Conservation (phyloP, 1,139 yeast species). For the Kodamaea ohmeri region DNA sequence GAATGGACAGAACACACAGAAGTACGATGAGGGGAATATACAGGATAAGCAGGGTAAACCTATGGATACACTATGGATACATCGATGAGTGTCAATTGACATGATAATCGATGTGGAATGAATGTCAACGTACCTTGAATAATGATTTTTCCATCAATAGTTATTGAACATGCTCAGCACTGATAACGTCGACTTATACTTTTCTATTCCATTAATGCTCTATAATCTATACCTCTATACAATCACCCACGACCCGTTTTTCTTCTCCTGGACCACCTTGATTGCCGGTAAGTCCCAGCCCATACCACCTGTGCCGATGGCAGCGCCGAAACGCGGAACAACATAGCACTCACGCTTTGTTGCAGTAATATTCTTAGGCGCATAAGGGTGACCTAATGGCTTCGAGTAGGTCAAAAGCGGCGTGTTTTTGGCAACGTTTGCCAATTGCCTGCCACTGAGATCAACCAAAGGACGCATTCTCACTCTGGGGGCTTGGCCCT, state of each 20-base stretch:
- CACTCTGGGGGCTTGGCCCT: conserved; percentile 40
- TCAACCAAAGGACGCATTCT: conserved; percentile 79
- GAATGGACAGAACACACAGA: too few species aligned
- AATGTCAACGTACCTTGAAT: too few species aligned
- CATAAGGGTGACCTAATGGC: conserved; percentile 88
- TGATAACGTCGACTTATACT: too few species aligned
- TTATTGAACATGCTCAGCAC: too few species aligned
- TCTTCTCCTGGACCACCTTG: conserved; percentile 68
- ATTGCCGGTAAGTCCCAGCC: conserved; percentile 94
- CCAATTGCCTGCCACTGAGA: conserved; percentile 68
- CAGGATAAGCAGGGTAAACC: too few species aligned
- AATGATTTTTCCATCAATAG: too few species aligned
- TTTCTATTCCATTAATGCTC: neutral
- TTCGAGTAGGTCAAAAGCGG: conserved; percentile 80
- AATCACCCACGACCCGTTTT: conserved; percentile 59
- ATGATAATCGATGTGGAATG: too few species aligned
- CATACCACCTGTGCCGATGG: conserved; percentile 75
- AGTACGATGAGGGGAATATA: too few species aligned
- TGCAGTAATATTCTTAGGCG: conserved; percentile 64
- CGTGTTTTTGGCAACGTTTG: conserved; percentile 73
- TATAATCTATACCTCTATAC: neutral
- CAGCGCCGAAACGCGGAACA: conserved; percentile 86
- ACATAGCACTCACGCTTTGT: conserved; percentile 83
- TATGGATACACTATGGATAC: too few species aligned
- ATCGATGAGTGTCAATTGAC: too few species aligned